Conservation (phyloP, 768 basidiomycete species). For the Dendrothele bispora region DNA sequence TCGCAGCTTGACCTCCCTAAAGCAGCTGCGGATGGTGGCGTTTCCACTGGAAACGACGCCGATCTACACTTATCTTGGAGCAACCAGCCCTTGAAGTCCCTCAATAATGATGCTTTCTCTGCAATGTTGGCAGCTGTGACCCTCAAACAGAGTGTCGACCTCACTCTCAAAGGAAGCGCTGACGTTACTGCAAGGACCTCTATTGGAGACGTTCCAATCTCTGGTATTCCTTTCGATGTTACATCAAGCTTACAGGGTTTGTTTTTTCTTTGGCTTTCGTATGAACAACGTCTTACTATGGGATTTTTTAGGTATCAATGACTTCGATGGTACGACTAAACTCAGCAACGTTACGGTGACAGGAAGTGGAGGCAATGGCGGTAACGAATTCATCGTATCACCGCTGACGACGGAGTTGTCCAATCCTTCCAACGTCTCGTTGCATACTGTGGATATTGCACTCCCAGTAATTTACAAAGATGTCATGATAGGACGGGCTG, state of each 20-base stretch:
- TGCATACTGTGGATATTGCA: slow-evolving; percentile 55
- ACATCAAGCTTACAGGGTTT: slow-evolving; percentile 53
- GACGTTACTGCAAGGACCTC: slow-evolving; percentile 60
- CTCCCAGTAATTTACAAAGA: slow-evolving; percentile 60
- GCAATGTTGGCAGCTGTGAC: slow-evolving; percentile 62
- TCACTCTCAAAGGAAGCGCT: slow-evolving; percentile 56
- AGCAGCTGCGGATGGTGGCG: slow-evolving; percentile 50
- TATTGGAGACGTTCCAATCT: slow-evolving; percentile 67
- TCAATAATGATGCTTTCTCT: slow-evolving; percentile 54
- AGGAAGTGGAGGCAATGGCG: slow-evolving; percentile 66
- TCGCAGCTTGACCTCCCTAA: slow-evolving; percentile 52
- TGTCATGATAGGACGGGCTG: slow-evolving; percentile 57
- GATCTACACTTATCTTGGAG: slow-evolving; percentile 58
- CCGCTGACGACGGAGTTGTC: slow-evolving; percentile 58
- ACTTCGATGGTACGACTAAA: slow-evolving; percentile 52
- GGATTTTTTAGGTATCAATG: slow-evolving; percentile 47
- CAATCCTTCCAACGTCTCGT: slow-evolving; percentile 69
- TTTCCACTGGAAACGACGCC: slow-evolving; percentile 70
- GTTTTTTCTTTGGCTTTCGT: slow-evolving; percentile 1
- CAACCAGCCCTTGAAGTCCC: slow-evolving; percentile 53
- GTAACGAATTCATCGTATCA: slow-evolving; percentile 54
- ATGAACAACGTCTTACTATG: background rate
- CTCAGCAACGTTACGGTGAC: slow-evolving; percentile 58
- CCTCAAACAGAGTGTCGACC: slow-evolving; percentile 38
- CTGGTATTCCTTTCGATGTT: slow-evolving; percentile 63